Evolutionary conservation across 352 stramenopile species (phyloP).

Genomic region (Pythium rhizo-oryzae): DNA sequence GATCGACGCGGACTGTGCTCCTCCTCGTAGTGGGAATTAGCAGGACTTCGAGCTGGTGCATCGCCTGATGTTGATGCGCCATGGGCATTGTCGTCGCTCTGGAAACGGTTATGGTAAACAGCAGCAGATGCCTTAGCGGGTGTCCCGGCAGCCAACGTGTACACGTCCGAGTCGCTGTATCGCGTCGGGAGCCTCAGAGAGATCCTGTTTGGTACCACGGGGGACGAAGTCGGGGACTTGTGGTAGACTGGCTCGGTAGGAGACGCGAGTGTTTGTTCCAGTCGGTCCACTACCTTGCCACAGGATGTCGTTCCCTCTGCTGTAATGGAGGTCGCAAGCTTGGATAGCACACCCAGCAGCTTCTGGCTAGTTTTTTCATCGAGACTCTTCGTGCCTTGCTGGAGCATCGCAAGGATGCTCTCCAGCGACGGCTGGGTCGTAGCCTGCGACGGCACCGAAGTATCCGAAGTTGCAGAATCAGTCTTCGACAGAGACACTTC

Average conservation of each 20-base stretch:
- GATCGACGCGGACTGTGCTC: slow-evolving; percentile 33
- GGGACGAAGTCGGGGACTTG: slow-evolving; percentile 4
- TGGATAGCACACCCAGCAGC: slow-evolving; percentile 31
- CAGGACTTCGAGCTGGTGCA: slow-evolving; percentile 10
- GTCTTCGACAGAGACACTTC: background rate
- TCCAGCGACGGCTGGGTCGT: slow-evolving; percentile 19
- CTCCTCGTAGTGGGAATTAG: slow-evolving; percentile 30
- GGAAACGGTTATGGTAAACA: slow-evolving; percentile 5
- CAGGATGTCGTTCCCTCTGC: slow-evolving; percentile 18
- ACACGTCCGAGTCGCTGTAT: slow-evolving; percentile 28
- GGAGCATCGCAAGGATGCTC: slow-evolving; percentile 26
- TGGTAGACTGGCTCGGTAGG: background rate
- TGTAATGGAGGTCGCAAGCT: slow-evolving; percentile 32
- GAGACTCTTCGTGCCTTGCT: slow-evolving; percentile 25
- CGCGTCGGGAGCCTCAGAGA: slow-evolving; percentile 12
- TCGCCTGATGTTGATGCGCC: background rate
- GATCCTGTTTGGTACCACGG: background rate
- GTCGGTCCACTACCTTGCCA: slow-evolving; percentile 29
- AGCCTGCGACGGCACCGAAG: background rate
- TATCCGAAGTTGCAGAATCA: background rate
- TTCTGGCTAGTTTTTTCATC: slow-evolving; percentile 33
- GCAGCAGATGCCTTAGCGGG: slow-evolving; percentile 2
- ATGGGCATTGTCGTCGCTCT: background rate
- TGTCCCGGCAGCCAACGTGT: slow-evolving; percentile 20
- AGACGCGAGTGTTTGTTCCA: slow-evolving; percentile 29